Percentiles rank a stretch among this genome's conserved stretches.
Conservation (phyloP, 768 basidiomycete species). For the Calocera viscosa region DNA sequence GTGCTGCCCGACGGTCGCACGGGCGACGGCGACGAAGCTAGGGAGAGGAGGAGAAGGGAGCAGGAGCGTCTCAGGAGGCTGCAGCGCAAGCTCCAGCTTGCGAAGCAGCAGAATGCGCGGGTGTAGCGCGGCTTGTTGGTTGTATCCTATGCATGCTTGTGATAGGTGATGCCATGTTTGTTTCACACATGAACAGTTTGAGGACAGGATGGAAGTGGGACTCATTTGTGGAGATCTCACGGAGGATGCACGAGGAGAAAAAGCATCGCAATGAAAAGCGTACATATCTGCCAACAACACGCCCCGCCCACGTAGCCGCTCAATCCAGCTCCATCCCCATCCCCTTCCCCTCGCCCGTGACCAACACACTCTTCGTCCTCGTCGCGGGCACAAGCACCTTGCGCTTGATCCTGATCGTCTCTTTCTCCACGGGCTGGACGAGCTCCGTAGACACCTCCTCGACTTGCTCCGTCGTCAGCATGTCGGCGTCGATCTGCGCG, state of each 20-base stretch:
- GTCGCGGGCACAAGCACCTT: constrained; percentile 44
- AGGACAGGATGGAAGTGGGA: too few species aligned
- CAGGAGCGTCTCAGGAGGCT: constrained; percentile 13
- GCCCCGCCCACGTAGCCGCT: not conserved
- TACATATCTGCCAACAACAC: not conserved
- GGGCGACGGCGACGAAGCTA: constrained; percentile 10
- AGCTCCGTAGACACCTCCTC: constrained; percentile 42
- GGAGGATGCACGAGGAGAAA: not conserved
- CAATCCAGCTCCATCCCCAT: constrained; percentile 63
- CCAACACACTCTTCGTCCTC: constrained; percentile 47
- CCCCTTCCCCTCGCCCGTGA: constrained; percentile 69
- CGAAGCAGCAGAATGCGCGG: constrained; percentile 5
- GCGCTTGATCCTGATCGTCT: constrained; percentile 63
- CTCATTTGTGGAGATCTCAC: too few species aligned
- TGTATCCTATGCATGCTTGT: not conserved
- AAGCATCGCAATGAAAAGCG: not conserved
- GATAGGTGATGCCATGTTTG: not conserved
- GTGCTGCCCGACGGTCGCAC: constrained; percentile 7
- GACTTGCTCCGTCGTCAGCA: not conserved
- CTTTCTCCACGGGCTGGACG: constrained; percentile 41
- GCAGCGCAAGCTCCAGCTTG: constrained; percentile 10
- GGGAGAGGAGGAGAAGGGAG: constrained; percentile 14
- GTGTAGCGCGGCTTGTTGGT: not conserved
- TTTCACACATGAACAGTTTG: not conserved
- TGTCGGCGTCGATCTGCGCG: not conserved